Evolutionary conservation across 495 filamentous ascomycete species (phyloP).

Genomic region (Neurospora sp.): DNA sequence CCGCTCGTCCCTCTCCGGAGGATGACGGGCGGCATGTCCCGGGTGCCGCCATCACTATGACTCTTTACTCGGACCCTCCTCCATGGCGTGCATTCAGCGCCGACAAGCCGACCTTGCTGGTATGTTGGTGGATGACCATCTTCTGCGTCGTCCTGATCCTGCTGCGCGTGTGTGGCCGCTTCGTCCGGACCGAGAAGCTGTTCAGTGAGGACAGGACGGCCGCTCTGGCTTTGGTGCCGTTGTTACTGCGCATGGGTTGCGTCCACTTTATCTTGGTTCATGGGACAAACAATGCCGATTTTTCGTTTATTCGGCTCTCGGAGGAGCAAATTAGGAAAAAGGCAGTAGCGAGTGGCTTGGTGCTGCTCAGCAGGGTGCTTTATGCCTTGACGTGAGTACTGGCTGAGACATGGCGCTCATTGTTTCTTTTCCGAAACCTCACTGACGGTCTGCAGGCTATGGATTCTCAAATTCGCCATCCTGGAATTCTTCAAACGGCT

Average conservation of each 20-base stretch:
- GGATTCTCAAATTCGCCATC: constrained; percentile 84
- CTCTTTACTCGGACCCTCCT: constrained; percentile 51
- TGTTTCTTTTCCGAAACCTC: background rate
- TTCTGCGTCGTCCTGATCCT: constrained; percentile 77
- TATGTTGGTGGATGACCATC: constrained; percentile 87
- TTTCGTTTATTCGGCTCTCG: constrained; percentile 29
- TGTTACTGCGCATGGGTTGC: constrained; percentile 72
- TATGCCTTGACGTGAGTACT: constrained; percentile 53
- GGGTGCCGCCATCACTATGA: constrained; percentile 26
- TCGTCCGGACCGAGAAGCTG: constrained; percentile 67
- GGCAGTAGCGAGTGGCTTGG: constrained; percentile 51
- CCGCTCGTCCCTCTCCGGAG: constrained; percentile 52
- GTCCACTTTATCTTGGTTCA: constrained; percentile 75
- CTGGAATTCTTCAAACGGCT: constrained; percentile 84
- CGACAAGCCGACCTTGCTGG: constrained; percentile 71
- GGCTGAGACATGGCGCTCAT: background rate
- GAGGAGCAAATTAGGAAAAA: constrained; percentile 39
- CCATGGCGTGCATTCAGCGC: constrained; percentile 41
- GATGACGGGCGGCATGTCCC: constrained; percentile 44
- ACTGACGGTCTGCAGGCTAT: constrained; percentile 49
- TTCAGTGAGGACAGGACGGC: constrained; percentile 86
- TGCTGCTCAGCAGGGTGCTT: constrained; percentile 54
- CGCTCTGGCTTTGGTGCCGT: constrained; percentile 65
- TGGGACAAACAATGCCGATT: constrained; percentile 76
- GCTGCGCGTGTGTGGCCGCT: constrained; percentile 65